phyloP scores from a whole-genome alignment of 352 stramenopile genomes.

The Albugo candida region DNA sequence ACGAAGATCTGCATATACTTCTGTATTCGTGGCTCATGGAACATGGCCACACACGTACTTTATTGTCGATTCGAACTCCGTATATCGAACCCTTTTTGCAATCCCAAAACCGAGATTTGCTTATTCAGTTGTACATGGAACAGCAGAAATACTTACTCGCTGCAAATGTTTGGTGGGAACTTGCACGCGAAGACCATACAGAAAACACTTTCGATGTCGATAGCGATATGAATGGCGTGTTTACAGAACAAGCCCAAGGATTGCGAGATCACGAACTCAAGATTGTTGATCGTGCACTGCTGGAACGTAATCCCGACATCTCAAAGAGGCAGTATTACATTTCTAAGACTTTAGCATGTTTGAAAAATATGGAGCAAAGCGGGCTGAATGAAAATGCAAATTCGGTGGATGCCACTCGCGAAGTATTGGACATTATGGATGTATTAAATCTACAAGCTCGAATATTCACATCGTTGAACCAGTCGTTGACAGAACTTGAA shows the following conservation, averaged over 20 bases:
- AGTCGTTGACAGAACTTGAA: conserved; percentile 44
- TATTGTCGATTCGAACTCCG: conserved; percentile 41
- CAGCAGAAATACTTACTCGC: conserved; percentile 69
- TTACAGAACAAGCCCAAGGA: no score
- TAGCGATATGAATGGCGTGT: conserved; percentile 1
- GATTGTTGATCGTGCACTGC: conserved; percentile 4
- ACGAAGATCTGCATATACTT: conserved; percentile 51
- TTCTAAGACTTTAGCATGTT: conserved; percentile 47
- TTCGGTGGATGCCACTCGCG: conserved; percentile 40
- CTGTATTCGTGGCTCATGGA: conserved; percentile 74
- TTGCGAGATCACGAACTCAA: no score
- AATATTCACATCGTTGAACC: conserved; percentile 54
- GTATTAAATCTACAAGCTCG: conserved; percentile 68
- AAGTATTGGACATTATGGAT: conserved; percentile 67
- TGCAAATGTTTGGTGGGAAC: conserved; percentile 66
- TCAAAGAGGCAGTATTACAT: conserved; percentile 70
- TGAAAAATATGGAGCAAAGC: conserved; percentile 44
- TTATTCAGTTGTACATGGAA: conserved; percentile 76
- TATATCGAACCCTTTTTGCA: conserved; percentile 75
- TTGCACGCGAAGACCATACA: conserved; percentile 27
- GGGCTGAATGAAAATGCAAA: conserved; percentile 13
- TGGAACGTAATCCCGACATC: conserved; percentile 48
- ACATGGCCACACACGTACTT: conserved; percentile 27
- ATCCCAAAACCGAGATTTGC: conserved; percentile 62
- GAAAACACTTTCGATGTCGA: conserved; percentile 25